These are phyloP conservation scores for Boletus huronensis DNA, from an alignment of 768 basidiomycete species.

Conservation along the genomic window DNA sequence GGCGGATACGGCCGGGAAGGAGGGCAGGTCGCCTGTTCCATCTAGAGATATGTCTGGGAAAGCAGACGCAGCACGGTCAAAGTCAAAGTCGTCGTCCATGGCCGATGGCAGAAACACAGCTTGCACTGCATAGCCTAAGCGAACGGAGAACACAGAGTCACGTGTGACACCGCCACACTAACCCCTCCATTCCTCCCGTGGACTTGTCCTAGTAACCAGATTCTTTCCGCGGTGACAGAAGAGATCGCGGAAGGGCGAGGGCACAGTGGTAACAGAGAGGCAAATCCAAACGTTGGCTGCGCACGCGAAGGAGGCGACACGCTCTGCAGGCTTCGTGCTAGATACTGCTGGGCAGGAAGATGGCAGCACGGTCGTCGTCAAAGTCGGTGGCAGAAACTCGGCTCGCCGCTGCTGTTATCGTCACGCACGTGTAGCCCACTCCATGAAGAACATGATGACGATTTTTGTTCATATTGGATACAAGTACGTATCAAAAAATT, in stretches of 20 bases:
- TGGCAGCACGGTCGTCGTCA: background rate
- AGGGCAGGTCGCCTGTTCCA: constrained; percentile 54
- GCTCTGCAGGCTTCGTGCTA: background rate
- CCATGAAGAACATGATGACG: background rate
- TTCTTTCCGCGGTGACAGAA: background rate
- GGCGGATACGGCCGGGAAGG: constrained; percentile 33
- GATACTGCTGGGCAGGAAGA: background rate
- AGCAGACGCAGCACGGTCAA: constrained; percentile 74
- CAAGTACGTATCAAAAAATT: background rate
- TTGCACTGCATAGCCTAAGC: background rate
- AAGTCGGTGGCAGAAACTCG: background rate
- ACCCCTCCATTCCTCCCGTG: background rate
- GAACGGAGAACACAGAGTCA: background rate
- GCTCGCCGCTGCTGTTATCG: background rate
- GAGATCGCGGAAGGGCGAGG: background rate
- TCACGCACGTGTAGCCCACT: background rate
- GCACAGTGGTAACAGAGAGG: background rate
- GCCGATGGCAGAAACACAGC: background rate
- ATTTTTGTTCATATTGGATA: background rate
- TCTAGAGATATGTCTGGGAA: constrained; percentile 86
- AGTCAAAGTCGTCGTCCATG: constrained; percentile 59
- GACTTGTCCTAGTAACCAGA: background rate
- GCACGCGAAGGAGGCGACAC: background rate
- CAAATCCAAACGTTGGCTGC: background rate
- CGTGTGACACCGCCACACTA: constrained; percentile 1